A percentile compares a stretch with the other conserved stretches of the same genome.
phyloP scores from a whole-genome alignment of 208 protist species.

The Lotmaria passim region DNA sequence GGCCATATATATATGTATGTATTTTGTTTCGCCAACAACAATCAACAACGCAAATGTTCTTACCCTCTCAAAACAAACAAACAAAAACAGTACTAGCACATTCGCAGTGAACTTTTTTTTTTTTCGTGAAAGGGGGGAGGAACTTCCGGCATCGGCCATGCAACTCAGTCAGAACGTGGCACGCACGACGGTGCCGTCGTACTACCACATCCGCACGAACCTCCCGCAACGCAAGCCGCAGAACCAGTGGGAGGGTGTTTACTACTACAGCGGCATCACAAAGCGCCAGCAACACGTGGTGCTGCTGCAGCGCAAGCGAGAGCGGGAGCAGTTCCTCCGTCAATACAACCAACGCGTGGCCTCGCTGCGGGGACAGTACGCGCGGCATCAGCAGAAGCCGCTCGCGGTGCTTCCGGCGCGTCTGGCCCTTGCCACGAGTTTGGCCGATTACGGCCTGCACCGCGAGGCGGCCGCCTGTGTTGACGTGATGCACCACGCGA shows the following conservation, averaged over 20 bases:
- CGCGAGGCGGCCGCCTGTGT: conserved; percentile 53
- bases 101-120: too few species aligned
- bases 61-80: neutral
- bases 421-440: conserved; percentile 39
- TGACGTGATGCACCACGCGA: conserved; percentile 51
- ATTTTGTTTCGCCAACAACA: too few species aligned
- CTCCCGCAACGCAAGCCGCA: conserved; percentile 85
- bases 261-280: conserved; percentile 87
- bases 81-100: neutral
- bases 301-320: conserved; percentile 79
- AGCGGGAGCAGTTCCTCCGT: conserved; percentile 34
- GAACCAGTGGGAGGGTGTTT: conserved; percentile 89
- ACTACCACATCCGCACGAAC: conserved; percentile 89
- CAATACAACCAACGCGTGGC: conserved; percentile 25
- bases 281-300: conserved; percentile 78
- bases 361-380: conserved; percentile 18
- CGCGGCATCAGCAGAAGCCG: conserved; percentile 10
- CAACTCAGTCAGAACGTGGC: conserved; percentile 86
- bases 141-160: conserved; percentile 9
- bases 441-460: conserved; percentile 71
- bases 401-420: conserved; percentile 13
- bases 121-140: neutral
- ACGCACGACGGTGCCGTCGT: conserved; percentile 87
- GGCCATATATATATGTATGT: too few species aligned
- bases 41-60: too few species aligned